Evolutionary conservation across 2,329 filamentous ascomycete species (phyloP).

Genomic region (Venturia aucupariae): DNA sequence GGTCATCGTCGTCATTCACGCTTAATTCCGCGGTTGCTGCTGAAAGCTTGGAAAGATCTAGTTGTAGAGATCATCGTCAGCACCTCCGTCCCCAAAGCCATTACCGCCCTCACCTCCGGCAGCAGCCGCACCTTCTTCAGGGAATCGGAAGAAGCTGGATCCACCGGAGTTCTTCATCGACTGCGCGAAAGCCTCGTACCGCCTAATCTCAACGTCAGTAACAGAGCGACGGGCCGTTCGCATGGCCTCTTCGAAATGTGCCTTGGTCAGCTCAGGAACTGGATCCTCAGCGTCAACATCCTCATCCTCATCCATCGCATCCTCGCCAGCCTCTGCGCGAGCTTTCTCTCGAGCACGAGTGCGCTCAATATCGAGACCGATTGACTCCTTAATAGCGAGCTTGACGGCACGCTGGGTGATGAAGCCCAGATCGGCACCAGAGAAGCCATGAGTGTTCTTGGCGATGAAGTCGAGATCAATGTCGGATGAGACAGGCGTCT

Average conservation of each 20-base stretch:
- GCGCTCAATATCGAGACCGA: conserved; percentile 78
- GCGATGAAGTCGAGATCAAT: conserved; percentile 89
- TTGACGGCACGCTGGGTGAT: conserved; percentile 98
- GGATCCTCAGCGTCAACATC: conserved; percentile 74
- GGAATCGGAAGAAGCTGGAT: conserved; percentile 98
- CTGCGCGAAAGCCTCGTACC: conserved; percentile 97
- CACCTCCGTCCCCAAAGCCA: conserved; percentile 70
- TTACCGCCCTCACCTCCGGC: conserved; percentile 30
- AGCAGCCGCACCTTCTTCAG: conserved; percentile 45
- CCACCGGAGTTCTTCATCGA: conserved; percentile 98
- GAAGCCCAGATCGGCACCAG: conserved; percentile 98
- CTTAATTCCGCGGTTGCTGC: background rate
- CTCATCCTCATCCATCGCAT: conserved; percentile 73
- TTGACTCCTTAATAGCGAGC: conserved; percentile 97
- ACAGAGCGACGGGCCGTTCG: conserved; percentile 87
- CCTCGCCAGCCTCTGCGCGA: conserved; percentile 56
- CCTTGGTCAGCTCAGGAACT: conserved; percentile 89
- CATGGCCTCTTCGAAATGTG: conserved; percentile 99
- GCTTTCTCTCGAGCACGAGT: conserved; percentile 80
- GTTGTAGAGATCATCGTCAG: conserved; percentile 96
- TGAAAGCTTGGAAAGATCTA: conserved; percentile 38
- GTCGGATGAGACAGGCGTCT: conserved; percentile 84
- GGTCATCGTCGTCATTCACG: conserved; percentile 72
- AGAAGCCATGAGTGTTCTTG: conserved; percentile 96
- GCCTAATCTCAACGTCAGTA: conserved; percentile 91